Evolutionary conservation across 306 rosid genomes (phyloP).

Genomic region (Cicer arietinum): DNA sequence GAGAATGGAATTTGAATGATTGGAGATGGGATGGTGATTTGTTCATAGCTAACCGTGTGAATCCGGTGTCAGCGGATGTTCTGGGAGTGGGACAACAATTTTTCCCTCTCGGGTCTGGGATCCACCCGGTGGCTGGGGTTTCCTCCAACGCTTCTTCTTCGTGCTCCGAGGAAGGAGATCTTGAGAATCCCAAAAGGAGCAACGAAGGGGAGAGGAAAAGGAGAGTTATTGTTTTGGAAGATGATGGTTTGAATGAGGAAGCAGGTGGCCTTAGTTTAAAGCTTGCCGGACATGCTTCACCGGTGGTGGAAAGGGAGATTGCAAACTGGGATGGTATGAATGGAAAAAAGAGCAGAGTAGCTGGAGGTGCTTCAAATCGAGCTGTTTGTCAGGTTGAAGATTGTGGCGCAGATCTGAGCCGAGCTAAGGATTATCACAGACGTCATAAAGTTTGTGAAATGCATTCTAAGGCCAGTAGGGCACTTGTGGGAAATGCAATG

Average conservation of each 20-base stretch:
- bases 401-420: constrained; percentile 82
- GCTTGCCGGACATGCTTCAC: constrained; percentile 67
- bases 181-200: constrained; percentile 50
- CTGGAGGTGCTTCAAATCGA: constrained; percentile 63
- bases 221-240: constrained; percentile 65
- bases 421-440: constrained; percentile 83
- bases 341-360: constrained; percentile 74
- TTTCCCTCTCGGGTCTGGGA: constrained; percentile 62
- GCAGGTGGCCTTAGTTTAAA: constrained; percentile 63
- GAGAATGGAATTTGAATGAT: constrained; percentile 79
- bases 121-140: constrained; percentile 53
- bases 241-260: constrained; percentile 61
- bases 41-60: constrained; percentile 66
- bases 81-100: constrained; percentile 60
- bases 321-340: constrained; percentile 60
- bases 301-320: constrained; percentile 56
- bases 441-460: constrained; percentile 92
- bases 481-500: constrained; percentile 79
- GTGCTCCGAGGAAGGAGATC: constrained; percentile 73
- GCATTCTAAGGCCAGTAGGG: constrained; percentile 88
- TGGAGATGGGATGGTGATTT: constrained; percentile 97
- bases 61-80: constrained; percentile 53
- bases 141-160: constrained; percentile 82
- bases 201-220: constrained; percentile 79
- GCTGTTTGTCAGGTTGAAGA: constrained; percentile 94